phyloP scores from a whole-genome alignment of 345 rosid species.

The Conringia planisiliqua region DNA sequence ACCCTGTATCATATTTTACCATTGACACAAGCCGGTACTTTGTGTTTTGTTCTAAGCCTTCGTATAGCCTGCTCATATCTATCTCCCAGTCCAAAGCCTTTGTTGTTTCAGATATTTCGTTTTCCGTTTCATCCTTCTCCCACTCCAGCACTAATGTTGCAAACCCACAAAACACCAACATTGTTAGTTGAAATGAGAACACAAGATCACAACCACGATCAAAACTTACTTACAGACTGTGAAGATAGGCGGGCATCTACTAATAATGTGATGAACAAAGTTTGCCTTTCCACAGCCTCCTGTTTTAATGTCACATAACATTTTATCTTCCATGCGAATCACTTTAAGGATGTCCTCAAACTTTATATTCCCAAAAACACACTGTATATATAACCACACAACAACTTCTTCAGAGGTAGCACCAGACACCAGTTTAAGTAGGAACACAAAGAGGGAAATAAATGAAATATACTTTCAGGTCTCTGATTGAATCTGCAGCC shows the following conservation, averaged over 20 bases:
- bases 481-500: constrained; percentile 24
- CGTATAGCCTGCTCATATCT: not conserved
- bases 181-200: not conserved
- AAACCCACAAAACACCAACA: not conserved
- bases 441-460: not conserved
- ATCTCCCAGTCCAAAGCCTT: constrained; percentile 10
- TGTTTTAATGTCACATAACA: not conserved
- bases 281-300: not conserved
- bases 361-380: not conserved
- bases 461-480: constrained; percentile 15
- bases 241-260: not conserved
- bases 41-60: not conserved
- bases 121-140: not conserved
- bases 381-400: not conserved
- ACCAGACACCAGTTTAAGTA: not conserved
- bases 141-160: not conserved
- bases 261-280: not conserved
- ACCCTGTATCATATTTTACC: not conserved
- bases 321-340: not conserved
- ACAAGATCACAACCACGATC: not conserved
- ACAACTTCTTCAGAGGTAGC: not conserved
- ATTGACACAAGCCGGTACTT: not conserved
- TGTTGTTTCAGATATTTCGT: not conserved
- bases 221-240: not conserved
- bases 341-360: not conserved